Evolutionary conservation across 2,329 filamentous ascomycete species (phyloP).

Genomic region (Cladosporium sp.): DNA sequence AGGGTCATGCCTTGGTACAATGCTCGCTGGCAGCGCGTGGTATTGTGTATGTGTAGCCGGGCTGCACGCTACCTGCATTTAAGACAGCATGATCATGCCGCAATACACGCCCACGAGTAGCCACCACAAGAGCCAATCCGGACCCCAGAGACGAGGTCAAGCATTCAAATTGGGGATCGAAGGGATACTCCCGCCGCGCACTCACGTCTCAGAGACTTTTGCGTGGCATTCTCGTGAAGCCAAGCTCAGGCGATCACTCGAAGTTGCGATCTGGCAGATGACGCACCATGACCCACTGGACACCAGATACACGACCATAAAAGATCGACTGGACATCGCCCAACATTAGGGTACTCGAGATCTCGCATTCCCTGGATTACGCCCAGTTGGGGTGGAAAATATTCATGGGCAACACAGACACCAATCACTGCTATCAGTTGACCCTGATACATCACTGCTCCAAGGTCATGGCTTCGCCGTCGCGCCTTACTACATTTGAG

Average conservation of each 20-base stretch:
- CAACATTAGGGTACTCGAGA: not conserved
- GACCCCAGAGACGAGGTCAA: not conserved
- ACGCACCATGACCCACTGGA: not conserved
- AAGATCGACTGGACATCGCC: not conserved
- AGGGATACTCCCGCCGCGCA: not conserved
- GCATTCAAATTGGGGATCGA: not conserved
- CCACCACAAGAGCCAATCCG: not conserved
- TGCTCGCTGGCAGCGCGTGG: not conserved
- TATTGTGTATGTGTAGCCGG: not conserved
- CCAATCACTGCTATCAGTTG: not conserved
- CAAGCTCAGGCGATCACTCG: not conserved
- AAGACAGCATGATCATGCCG: not conserved
- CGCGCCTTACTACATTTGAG: not conserved
- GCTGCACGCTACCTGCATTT: not conserved
- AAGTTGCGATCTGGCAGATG: not conserved
- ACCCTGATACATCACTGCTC: not conserved
- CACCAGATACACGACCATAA: not conserved
- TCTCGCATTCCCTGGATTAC: not conserved
- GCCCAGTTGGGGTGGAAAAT: not conserved
- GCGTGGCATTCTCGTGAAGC: not conserved
- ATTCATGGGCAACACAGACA: not conserved
- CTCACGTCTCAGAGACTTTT: not conserved
- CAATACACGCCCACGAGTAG: not conserved
- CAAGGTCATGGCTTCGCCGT: not conserved
- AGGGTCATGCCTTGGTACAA: not conserved